Evolutionary conservation across 1,284 basidiomycete genomes (phyloP), one percentile per base, ranked within the genome.

Genomic region (Thecaphora thlaspeos): DNA sequence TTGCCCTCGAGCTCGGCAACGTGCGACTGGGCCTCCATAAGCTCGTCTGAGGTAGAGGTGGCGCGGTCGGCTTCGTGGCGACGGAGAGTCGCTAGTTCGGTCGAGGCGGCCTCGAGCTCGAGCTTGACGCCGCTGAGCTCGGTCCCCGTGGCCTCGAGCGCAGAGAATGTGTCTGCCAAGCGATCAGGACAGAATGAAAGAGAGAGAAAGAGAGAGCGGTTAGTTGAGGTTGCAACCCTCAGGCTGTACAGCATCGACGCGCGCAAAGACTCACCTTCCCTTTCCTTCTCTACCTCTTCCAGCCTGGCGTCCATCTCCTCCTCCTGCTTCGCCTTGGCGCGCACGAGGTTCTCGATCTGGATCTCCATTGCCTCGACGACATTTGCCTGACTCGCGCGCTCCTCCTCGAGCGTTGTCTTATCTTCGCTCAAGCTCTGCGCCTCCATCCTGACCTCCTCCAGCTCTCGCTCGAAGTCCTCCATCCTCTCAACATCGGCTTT

Each of bases 381-480:
- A 4, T 23, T 41, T 4, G 40, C 40, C 40, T 41, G 40, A 15
- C 22, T 8, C 19, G 21, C n/a, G 15, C 12, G 12, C 18, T 41
- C 40, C 40, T 18, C 40, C 21, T 41, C 40, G 40, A 41, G 40
- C 40, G 4, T 14, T 5, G 40, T 5, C 40, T 30, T 32, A 14
- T 30, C 24, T 11, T 43, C 36, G 18, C 36, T 37, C 36, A 17
- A 15, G 4, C 7, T 15, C 36, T 37, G 17, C 36, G 36, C 36
- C 17, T 5, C 36, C 7, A 5, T 19, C 9, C 40, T 7, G 8
- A 26, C 14, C 18, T 15, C 40, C 23, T 41, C 32, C 8, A 47
- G 45, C 32, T 47, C 36, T 3, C 36, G 14, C 45, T 47, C 32
- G 14, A 47, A 36, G 9, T 10, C n/a, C 43, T 45, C 28, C 14